These are phyloP conservation scores for Aaosphaeria pasadenensis DNA, from an alignment of 2,329 filamentous ascomycete species.

Conservation along the genomic window DNA sequence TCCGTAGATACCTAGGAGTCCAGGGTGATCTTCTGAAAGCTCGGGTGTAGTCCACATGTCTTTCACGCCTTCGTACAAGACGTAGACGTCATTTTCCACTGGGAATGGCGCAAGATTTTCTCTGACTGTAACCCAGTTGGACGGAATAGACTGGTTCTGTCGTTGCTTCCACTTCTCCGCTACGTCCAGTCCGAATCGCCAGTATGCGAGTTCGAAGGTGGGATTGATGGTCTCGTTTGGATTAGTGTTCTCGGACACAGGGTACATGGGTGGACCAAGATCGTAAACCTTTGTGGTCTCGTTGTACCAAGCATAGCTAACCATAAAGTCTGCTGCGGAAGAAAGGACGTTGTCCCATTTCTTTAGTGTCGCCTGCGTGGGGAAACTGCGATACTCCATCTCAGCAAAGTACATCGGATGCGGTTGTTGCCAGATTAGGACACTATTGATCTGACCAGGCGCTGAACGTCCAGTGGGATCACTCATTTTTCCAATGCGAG, in stretches of 20 bases:
- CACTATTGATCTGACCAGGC: conserved; percentile 59
- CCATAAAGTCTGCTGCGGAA: conserved; percentile 59
- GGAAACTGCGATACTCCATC: conserved; percentile 50
- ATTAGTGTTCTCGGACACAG: conserved; percentile 56
- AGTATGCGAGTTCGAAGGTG: conserved; percentile 60
- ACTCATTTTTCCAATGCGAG: conserved; percentile 56
- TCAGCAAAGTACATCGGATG: conserved; percentile 61
- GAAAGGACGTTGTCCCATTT: conserved; percentile 55
- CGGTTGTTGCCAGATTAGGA: conserved; percentile 63
- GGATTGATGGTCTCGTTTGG: conserved; percentile 58
- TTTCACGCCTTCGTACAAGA: conserved; percentile 53
- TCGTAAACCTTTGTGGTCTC: conserved; percentile 51
- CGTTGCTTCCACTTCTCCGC: conserved; percentile 54
- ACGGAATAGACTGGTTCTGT: conserved; percentile 43
- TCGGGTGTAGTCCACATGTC: conserved; percentile 29
- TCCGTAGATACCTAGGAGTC: conserved; percentile 27
- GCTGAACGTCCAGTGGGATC: conserved; percentile 55
- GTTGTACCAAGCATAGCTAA: conserved; percentile 56
- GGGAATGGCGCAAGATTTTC: conserved; percentile 55
- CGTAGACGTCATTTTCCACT: conserved; percentile 49
- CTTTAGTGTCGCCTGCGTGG: conserved; percentile 42
- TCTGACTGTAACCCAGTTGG: conserved; percentile 48
- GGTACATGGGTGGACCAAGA: conserved; percentile 51
- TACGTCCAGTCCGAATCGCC: conserved; percentile 58
- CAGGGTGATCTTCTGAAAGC: conserved; percentile 30